Conservation (phyloP, 768 basidiomycete species). For the Neoboletus magnificus region DNA sequence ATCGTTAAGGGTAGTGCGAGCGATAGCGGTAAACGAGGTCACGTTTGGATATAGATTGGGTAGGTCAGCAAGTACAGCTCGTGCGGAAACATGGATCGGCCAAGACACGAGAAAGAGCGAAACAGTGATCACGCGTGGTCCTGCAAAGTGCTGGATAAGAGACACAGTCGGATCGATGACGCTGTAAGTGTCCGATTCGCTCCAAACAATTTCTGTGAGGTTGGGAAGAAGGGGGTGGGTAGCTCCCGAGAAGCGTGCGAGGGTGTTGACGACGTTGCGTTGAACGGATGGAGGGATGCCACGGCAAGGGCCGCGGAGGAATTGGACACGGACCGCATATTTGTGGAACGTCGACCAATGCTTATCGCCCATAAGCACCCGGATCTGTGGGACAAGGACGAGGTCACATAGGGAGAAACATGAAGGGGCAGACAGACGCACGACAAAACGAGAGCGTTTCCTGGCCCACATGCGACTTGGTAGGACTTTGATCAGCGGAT, state of each 20-base stretch:
- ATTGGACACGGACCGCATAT: constrained; percentile 16
- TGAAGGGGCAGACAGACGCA: not conserved
- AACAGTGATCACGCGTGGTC: not conserved
- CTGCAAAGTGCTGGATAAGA: constrained; percentile 13
- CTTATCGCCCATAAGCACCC: constrained; percentile 3
- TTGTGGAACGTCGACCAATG: constrained; percentile 16
- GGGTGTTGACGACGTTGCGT: constrained; percentile 1
- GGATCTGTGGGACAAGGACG: not conserved
- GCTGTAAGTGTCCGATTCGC: not conserved
- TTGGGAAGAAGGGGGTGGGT: constrained; percentile 17
- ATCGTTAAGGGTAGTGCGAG: constrained; percentile 8
- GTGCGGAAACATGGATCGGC: constrained; percentile 1
- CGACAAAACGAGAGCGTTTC: constrained; percentile 1
- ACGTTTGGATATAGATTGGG: constrained; percentile 15
- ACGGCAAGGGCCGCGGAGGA: constrained; percentile 7
- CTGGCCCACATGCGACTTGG: constrained; percentile 12
- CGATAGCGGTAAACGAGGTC: constrained; percentile 9
- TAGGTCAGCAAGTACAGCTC: not conserved
- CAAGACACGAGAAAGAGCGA: constrained; percentile 5
- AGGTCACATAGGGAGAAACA: not conserved
- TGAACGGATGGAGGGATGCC: not conserved
- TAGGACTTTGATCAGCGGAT: constrained; percentile 15
- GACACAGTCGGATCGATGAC: constrained; percentile 4
- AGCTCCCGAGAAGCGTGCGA: constrained; percentile 6
- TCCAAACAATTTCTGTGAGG: constrained; percentile 11